Base-by-base conservation (phyloP, 23 red algal species). In the Chondrus crispus region DNA sequence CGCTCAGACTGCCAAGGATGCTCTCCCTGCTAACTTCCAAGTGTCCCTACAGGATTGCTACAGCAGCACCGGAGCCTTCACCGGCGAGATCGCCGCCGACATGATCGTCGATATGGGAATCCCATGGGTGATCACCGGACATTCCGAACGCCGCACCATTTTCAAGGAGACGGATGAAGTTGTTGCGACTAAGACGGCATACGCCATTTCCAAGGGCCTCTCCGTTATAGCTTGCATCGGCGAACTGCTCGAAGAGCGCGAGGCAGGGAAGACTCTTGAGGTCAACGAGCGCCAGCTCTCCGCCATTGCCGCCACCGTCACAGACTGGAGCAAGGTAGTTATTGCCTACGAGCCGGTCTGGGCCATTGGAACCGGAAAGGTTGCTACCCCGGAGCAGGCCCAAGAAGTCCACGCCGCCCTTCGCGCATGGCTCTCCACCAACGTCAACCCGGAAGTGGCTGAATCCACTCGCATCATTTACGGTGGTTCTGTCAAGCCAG, bases 291-390 rank as follows among this genome's bases (percentile, higher is more conserved):
- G 96, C 0, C 96, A 98, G 69, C 50, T 98, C 26, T 45, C 80
- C 57, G 96, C 96, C 55, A 88, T 98, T 39, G 80, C 87, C 3
- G 92, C 19, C 16, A 93, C 82, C 53, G 68, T 92, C 13, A 50
- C 79, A 18, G 96, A 95, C 68, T 98, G 93, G 92, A 24, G 40
- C 12, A 86, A 92, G n/a, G 83, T 98, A 3, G 96, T 98, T 33
- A 98, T 98, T 73, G 96, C 96, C 42, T 98, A 98, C 62, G 96
- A 98, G 74, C 96, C 96, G 1, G 96, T 98, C 28, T 98, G 96
- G 96, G 96, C 96, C 6, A 98, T 98, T 77, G 96, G 96, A 6
- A 98, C 96, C 12, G 96, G 96, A 6, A 98, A 98, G 87, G 96
- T 98, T 32, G 96, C 96, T 40, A 95, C 96, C 2, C 95, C 96